phyloP scores from a whole-genome alignment of 345 rosid species.

The Syzygium jambos region DNA sequence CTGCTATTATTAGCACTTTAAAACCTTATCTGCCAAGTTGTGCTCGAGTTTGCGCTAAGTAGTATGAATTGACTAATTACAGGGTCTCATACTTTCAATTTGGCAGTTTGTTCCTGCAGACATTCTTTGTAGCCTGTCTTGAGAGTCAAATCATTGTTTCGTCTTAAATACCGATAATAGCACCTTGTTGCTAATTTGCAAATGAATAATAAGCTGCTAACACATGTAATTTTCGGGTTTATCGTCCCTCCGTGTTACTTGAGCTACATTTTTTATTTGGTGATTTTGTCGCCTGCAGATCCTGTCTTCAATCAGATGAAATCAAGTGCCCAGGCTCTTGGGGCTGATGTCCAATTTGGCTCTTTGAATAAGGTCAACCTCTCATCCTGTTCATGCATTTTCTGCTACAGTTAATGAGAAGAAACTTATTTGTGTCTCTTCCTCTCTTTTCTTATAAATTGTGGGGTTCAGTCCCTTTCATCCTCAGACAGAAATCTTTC shows the following conservation, averaged over 20 bases:
- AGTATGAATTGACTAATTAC: neutral
- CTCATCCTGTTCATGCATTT: neutral
- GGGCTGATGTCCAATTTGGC: slow-evolving; percentile 40
- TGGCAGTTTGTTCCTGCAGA: neutral
- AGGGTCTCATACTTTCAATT: neutral
- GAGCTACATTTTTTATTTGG: neutral
- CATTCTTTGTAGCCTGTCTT: neutral
- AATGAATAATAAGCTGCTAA: neutral
- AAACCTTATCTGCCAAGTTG: neutral
- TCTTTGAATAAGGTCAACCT: slow-evolving; percentile 32
- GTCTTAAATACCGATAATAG: neutral
- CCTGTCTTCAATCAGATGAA: slow-evolving; percentile 49
- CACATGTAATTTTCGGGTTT: neutral
- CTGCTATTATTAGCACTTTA: neutral
- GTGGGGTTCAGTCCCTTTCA: slow-evolving; percentile 21
- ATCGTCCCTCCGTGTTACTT: neutral
- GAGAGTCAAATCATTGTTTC: neutral
- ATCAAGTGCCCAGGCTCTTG: slow-evolving; percentile 29
- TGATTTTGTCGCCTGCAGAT: slow-evolving; percentile 20
- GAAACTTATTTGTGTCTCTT: neutral
- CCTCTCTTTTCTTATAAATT: neutral
- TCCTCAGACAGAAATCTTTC: too few species aligned
- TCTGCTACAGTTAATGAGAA: neutral
- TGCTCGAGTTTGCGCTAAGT: neutral
- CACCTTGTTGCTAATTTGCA: neutral